Evolutionary conservation across 768 basidiomycete species (phyloP).

Genomic region (Mycena pura): DNA sequence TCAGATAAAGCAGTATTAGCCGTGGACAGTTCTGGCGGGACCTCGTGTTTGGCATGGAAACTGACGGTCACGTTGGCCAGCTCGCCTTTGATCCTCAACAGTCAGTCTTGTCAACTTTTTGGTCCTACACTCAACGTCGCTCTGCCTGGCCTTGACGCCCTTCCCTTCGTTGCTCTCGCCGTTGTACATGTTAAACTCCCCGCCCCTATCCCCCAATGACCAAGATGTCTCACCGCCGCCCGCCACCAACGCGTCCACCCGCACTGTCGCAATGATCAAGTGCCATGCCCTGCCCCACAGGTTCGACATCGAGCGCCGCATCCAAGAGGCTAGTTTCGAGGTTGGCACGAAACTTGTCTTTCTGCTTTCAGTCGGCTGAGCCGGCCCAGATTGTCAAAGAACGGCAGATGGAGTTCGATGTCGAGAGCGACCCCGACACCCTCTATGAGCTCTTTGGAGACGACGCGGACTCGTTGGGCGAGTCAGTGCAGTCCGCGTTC

Average conservation of each 20-base stretch:
- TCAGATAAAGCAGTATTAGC: too few relatives aligned
- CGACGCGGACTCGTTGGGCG: constrained; percentile 73
- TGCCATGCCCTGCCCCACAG: constrained; percentile 74
- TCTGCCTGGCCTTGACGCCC: constrained; percentile 15
- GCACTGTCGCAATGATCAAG: constrained; percentile 88
- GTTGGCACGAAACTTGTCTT: constrained; percentile 53
- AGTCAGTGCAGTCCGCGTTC: constrained; percentile 57
- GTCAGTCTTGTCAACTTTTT: constrained; percentile 8
- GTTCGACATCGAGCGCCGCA: constrained; percentile 81
- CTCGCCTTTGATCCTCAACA: too few relatives aligned
- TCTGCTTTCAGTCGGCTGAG: too few relatives aligned
- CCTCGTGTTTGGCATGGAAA: constrained; percentile 2
- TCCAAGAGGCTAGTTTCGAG: constrained; percentile 85
- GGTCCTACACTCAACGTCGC: not conserved
- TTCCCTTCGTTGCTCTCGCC: constrained; percentile 2
- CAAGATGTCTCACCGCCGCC: constrained; percentile 27
- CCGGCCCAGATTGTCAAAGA: constrained; percentile 86
- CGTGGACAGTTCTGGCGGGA: too few relatives aligned
- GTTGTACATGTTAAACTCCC: constrained; percentile 17
- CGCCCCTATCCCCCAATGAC: constrained; percentile 31
- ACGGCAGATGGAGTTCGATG: constrained; percentile 88
- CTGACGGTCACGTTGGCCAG: constrained; percentile 9
- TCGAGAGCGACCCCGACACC: constrained; percentile 80
- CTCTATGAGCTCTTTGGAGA: constrained; percentile 83
- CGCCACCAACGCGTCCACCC: constrained; percentile 42